Base-by-base conservation (phyloP, 2,329 filamentous ascomycete species). In the Pezicula carpinea region DNA sequence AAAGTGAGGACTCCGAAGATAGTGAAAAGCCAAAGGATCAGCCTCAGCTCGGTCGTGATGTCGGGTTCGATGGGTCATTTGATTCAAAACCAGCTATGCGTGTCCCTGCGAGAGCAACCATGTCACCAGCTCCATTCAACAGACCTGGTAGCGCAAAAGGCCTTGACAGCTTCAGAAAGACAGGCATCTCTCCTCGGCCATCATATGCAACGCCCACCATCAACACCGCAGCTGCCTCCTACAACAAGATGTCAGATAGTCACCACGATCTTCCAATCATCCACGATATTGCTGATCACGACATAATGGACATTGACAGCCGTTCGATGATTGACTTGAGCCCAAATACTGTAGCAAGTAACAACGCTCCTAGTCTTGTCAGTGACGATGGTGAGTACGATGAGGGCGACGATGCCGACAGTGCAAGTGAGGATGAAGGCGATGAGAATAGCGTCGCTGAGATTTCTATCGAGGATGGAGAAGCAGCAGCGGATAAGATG, bases 331-430 rank as follows among this genome's bases (percentile, higher is more conserved):
- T 74, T 39, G 80, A 87, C 45, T 66, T 87, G 48, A 88, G 83
- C 58, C 85, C 85, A 5, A 81, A 82, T 57, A 85, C 83, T 0
- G 68, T 83, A 38, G 74, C 83, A 43, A 86, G 84, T 64, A 89
- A 89, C 65, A 87, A 87, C 55, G 85, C 87, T 7, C 87, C 87
- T 18, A 89, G 85, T 57, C 74, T 91, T 41, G 85, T 90, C 60
- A 89, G 85, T 66, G 87, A 91, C 65, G 85, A 89, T 60, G 84
- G 85, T 57, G 86, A 89, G 62, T 88, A 86, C 59, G 85, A 87
- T 55, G 83, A 85, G 46, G 87, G 83, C 1, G 81, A 85, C 47
- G 80, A 70, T 45, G 78, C 74, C 47, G 77, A 81, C 41, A 72
- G 69, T 38, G 53, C 69, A 1, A 66, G 64, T 40, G 73, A 69